These are phyloP conservation scores for Aphanomyces cochlioides DNA, from an alignment of 352 stramenopile species.

Conservation along the genomic window DNA sequence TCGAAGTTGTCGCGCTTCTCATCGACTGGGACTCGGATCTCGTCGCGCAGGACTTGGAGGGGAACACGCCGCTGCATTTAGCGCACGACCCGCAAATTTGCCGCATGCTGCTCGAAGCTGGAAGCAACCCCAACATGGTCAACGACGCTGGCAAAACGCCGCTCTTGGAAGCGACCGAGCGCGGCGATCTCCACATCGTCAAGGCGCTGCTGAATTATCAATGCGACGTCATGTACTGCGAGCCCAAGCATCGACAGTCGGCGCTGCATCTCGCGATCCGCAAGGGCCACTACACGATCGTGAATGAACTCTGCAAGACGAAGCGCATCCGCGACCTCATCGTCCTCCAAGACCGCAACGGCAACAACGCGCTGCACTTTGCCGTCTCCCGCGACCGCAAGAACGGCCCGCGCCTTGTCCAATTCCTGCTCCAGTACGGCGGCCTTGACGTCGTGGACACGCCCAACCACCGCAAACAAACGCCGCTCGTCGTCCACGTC, in stretches of 20 bases:
- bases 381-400: conserved; percentile 76
- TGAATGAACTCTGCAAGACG: conserved; percentile 82
- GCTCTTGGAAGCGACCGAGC: conserved; percentile 76
- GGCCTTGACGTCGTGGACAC: conserved; percentile 60
- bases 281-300: conserved; percentile 80
- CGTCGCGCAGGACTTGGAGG: conserved; percentile 70
- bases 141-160: conserved; percentile 72
- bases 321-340: conserved; percentile 61
- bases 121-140: conserved; percentile 80
- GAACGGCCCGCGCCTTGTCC: conserved; percentile 71
- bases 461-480: conserved; percentile 77
- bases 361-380: conserved; percentile 84
- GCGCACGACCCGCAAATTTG: conserved; percentile 72
- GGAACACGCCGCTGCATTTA: conserved; percentile 81
- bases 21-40: conserved; percentile 79
- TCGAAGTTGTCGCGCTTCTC: conserved; percentile 77
- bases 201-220: conserved; percentile 77
- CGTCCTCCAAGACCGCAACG: conserved; percentile 71
- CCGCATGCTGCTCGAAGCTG: conserved; percentile 75
- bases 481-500: conserved; percentile 74
- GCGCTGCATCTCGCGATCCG: conserved; percentile 75
- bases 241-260: conserved; percentile 83
- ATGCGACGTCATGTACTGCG: conserved; percentile 78
- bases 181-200: conserved; percentile 66
- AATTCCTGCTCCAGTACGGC: conserved; percentile 81